Conservation (phyloP, 805 yeast genomes). For the Metschnikowia peoriensis region DNA sequence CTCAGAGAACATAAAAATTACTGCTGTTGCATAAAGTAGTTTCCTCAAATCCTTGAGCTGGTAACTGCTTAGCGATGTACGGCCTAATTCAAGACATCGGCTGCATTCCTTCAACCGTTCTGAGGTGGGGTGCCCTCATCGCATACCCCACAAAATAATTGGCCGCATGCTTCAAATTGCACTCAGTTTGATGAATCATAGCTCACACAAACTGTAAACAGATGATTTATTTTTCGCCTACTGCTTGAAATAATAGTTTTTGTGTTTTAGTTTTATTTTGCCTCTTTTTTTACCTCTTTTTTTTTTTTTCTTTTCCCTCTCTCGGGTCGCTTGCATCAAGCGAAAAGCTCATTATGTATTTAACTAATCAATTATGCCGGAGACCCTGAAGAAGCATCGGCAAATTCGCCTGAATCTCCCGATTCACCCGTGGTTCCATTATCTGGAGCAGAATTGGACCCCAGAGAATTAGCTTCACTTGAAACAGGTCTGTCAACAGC, state of each 20-base stretch:
- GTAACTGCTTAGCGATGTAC: no score
- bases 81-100: no score
- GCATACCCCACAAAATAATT: background rate
- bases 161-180: background rate
- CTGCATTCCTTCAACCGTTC: no score
- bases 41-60: no score
- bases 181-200: no score
- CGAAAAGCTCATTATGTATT: background rate
- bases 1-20: no score
- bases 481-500: slow-evolving; percentile 60
- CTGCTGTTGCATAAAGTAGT: no score
- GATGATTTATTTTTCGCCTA: no score
- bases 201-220: no score
- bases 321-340: background rate
- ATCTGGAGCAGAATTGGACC: slow-evolving; percentile 2
- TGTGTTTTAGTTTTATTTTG: no score
- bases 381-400: slow-evolving; percentile 3
- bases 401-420: slow-evolving; percentile 1
- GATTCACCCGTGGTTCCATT: background rate
- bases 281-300: background rate
- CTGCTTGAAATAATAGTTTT: no score
- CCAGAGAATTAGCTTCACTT: slow-evolving; percentile 5
- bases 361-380: background rate
- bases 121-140: background rate
- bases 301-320: background rate